Base-by-base conservation (phyloP, 2,329 filamentous ascomycete genomes). In the Sporothrix luriei region DNA sequence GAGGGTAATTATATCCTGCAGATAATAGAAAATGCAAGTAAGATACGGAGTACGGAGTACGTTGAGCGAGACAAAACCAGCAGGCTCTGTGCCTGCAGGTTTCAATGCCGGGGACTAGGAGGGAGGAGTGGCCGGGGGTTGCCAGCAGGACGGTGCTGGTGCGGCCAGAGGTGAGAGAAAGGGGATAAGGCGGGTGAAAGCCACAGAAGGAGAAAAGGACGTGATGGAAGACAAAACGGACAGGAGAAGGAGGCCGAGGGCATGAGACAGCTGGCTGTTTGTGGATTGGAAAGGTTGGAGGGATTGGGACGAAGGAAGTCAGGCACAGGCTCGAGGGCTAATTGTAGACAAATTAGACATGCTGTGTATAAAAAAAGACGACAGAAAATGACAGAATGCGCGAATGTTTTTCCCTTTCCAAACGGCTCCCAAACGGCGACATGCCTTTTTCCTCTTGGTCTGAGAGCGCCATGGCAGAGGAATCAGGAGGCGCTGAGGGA, bases 41-140 rank as follows among this genome's bases (percentile, higher is more conserved):
- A n/a, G n/a, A n/a, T n/a, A n/a, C n/a, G n/a, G n/a, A n/a, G n/a
- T n/a, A n/a, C n/a, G n/a, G n/a, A n/a, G 24, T 6, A 52, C 10
- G 64, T 19, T 9, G 64, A 33, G n/a, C 14, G 64, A 40, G 43
- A 66, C 48, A 21, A 66, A 14, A 21, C 26, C 16, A 21, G 10
- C 5, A 4, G 19, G 26, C 62, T 33, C 51, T n/a, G 46, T 52
- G n/a, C 10, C 26, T 38, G 48, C 29, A 51, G 62, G 62, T 52
- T 52, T 66, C 62, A 66, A 52, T 66, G 62, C 62, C 46, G 46
- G 46, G 19, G 48, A 38, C 24, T 29, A 38, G n/a, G 62, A 64
- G 61, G 24, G 49, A 64, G 61, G 61, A 49, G 62, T 19, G 62
- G 62, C 62, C 46, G 26, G 62, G 61, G 62, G 14, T n/a, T 29